Evolutionary conservation across 371 early-diverging fungal species (phyloP).

Genomic region (Mucor mucedo): DNA sequence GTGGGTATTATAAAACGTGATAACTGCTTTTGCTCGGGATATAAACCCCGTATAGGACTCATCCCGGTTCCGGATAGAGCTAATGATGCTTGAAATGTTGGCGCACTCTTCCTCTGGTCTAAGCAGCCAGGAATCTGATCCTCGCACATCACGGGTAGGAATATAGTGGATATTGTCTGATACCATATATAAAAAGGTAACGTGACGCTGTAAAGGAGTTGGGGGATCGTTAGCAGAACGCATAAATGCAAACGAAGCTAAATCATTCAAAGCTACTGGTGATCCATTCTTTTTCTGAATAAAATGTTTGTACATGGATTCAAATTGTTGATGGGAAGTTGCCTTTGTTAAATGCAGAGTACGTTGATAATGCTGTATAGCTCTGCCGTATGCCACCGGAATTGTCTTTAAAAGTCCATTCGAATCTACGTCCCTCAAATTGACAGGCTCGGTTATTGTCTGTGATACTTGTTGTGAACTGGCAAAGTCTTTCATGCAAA

Average conservation of each 20-base stretch:
- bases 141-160: conserved; percentile 46
- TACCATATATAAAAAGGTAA: conserved; percentile 64
- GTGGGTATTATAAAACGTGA: conserved; percentile 49
- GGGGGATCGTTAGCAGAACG: conserved; percentile 18
- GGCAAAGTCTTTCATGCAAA: conserved; percentile 48
- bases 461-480: conserved; percentile 15
- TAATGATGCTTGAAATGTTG: conserved; percentile 46
- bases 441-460: conserved; percentile 7
- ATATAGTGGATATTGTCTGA: conserved; percentile 56
- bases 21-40: conserved; percentile 42
- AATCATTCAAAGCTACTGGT: conserved; percentile 33
- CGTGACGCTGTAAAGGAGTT: conserved; percentile 49
- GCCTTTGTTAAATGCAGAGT: conserved; percentile 30
- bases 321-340: conserved; percentile 27
- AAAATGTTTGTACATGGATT: conserved; percentile 37
- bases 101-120: conserved; percentile 54
- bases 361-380: conserved; percentile 36
- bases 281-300: conserved; percentile 22
- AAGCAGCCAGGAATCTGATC: conserved; percentile 57
- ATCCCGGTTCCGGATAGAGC: conserved; percentile 58
- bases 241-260: conserved; percentile 47
- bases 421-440: conserved; percentile 22
- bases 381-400: conserved; percentile 30
- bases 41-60: conserved; percentile 51
- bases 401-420: conserved; percentile 21